These are phyloP conservation scores for Gossypium turneri DNA, from an alignment of 345 rosid genomes.

Conservation along the genomic window DNA sequence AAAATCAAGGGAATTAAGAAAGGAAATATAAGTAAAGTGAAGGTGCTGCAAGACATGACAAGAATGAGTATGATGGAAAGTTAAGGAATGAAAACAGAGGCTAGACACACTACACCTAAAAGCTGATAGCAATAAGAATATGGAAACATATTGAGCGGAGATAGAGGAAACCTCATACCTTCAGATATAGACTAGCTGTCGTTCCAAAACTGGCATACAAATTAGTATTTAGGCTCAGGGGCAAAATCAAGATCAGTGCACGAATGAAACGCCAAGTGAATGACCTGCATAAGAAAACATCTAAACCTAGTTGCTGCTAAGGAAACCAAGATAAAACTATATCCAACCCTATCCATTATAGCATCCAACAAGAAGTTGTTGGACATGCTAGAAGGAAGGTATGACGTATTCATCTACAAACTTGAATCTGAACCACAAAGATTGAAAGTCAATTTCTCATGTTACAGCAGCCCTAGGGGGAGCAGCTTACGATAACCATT, in stretches of 20 bases:
- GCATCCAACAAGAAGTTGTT: constrained; percentile 16
- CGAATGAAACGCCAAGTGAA: constrained; percentile 27
- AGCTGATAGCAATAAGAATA: constrained; percentile 9
- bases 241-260: constrained; percentile 22
- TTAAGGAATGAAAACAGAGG: not conserved
- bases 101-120: not conserved
- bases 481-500: not conserved
- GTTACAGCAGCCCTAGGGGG: not conserved
- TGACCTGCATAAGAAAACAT: constrained; percentile 63
- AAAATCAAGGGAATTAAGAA: constrained; percentile 8
- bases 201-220: constrained; percentile 35
- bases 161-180: constrained; percentile 35
- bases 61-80: not conserved
- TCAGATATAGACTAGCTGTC: constrained; percentile 30
- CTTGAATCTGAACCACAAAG: not conserved
- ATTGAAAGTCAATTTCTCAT: not conserved
- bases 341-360: constrained; percentile 15
- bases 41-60: constrained; percentile 3
- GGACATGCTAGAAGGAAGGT: constrained; percentile 1
- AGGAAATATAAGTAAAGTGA: constrained; percentile 4
- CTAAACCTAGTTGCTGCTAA: constrained; percentile 51
- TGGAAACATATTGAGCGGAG: not conserved
- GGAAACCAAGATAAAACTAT: constrained; percentile 23
- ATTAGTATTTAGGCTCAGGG: constrained; percentile 19
- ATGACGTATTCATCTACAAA: not conserved